Conservation (phyloP, 2,329 filamentous ascomycete genomes). For the Aaosphaeria pasadenensis region DNA sequence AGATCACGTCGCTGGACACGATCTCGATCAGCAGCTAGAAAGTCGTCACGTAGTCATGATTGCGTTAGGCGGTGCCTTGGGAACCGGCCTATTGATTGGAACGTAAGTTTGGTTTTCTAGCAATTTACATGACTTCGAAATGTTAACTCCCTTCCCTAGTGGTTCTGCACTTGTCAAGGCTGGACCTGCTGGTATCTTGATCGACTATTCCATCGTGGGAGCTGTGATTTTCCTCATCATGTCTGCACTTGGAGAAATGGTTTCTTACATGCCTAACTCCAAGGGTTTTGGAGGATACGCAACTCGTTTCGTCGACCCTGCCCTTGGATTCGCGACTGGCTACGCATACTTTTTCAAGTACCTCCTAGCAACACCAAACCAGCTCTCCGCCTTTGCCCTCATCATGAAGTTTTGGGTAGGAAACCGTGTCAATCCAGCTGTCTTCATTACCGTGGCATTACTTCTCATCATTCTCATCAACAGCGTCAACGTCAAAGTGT, state of each 20-base stretch:
- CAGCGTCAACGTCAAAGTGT: slow-evolving; percentile 44
- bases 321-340: not conserved
- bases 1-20: not conserved
- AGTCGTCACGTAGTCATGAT: not conserved
- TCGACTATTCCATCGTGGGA: not conserved
- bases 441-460: not conserved
- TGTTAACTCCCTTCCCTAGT: not conserved
- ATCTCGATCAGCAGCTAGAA: not conserved
- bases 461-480: slow-evolving; percentile 30
- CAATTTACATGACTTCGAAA: no score
- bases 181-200: not conserved
- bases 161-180: not conserved
- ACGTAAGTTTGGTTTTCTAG: not conserved
- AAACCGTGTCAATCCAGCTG: not conserved
- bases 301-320: not conserved
- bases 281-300: not conserved
- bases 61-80: not conserved
- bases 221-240: not conserved
- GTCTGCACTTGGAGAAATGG: not conserved
- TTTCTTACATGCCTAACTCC: not conserved
- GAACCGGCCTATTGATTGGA: not conserved
- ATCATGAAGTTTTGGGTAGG: not conserved
- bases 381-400: not conserved
- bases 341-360: not conserved
- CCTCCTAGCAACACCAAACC: not conserved